Base-by-base conservation (phyloP, 2,329 filamentous ascomycete genomes). In the Emergomyces orientalis region DNA sequence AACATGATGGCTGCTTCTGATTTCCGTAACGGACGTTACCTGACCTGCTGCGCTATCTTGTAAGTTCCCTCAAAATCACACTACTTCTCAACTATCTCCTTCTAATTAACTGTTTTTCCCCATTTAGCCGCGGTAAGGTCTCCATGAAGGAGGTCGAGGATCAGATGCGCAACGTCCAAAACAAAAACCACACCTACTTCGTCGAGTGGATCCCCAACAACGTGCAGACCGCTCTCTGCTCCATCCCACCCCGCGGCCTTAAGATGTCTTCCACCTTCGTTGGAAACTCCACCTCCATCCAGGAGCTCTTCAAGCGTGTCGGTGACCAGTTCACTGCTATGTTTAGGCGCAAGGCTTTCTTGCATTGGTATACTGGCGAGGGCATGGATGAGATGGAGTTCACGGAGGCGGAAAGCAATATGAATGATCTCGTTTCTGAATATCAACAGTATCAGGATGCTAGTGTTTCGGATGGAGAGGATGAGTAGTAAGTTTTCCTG, bases 371-470 rank as follows among this genome's bases (percentile, higher is more conserved):
- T 84, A 99, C 94, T 87, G 92, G 92, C 77, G 94, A 99, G 86
- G 94, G 94, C 83, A 99, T 99, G 94, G 94, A 99, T 82, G 94
- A 99, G 88, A 97, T 99, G 94, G 94, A 99, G 84, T 99, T 99
- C 85, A 99, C 94, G 77, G 94, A 99, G 86, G 94, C 94, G 73
- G 94, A 99, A 88, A 96, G 90, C 82, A 99, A 99, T 86, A 97
- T 99, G 94, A 97, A 99, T 85, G 94, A 99, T 80, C 84, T 99
- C 77, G 93, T 99, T 74, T 96, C 91, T 66, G 94, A 99, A 81
- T 99, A 99, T 85, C 94, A 97, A 87, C 94, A 99, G 82, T 99
- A 99, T 88, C 94, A 99, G 87, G 94, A 99, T 80, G 94, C 94
- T 77, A 90, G 90, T 74, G 86, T 97, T 80, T 95, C 94, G 66